These are phyloP conservation scores for Handroanthus guayacan DNA, from an alignment of 257 asterid species.

Conservation along the genomic window DNA sequence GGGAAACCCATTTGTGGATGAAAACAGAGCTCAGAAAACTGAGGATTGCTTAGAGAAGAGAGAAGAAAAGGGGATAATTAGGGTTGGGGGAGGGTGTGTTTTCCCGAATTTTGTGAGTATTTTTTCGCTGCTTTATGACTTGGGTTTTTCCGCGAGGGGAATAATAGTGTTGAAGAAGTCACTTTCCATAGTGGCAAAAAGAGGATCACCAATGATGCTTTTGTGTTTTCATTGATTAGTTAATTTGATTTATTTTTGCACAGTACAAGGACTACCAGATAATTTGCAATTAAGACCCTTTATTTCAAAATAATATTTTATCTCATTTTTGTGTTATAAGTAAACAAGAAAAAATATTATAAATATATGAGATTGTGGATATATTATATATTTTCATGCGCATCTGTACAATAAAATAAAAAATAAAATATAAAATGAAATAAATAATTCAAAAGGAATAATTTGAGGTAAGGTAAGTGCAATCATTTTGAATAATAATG, in stretches of 20 bases:
- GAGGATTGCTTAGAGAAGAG: constrained; percentile 8
- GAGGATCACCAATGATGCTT: background rate
- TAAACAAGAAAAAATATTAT: too few species aligned
- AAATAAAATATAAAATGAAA: background rate
- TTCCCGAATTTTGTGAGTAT: background rate
- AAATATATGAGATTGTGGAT: too few species aligned
- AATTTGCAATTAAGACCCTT: too few species aligned
- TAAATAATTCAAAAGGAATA: background rate
- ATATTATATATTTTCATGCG: too few species aligned
- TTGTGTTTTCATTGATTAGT: background rate
- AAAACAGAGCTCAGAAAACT: background rate
- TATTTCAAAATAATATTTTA: too few species aligned
- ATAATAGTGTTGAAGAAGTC: constrained; percentile 21
- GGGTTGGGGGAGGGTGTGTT: background rate
- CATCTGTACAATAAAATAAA: too few species aligned
- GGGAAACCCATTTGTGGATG: background rate
- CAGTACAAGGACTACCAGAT: too few species aligned
- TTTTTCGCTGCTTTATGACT: constrained; percentile 9
- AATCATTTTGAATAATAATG: too few species aligned
- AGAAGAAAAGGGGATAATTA: background rate
- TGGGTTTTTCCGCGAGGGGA: constrained; percentile 31
- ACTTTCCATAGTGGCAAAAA: constrained; percentile 21
- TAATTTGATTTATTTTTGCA: background rate
- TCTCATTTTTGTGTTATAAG: too few species aligned
- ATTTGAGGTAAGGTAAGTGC: too few species aligned